Percentiles rank a stretch among this genome's conserved stretches.
Conservation (phyloP, 2,329 filamentous ascomycete genomes). For the Aspergillus tamarii region DNA sequence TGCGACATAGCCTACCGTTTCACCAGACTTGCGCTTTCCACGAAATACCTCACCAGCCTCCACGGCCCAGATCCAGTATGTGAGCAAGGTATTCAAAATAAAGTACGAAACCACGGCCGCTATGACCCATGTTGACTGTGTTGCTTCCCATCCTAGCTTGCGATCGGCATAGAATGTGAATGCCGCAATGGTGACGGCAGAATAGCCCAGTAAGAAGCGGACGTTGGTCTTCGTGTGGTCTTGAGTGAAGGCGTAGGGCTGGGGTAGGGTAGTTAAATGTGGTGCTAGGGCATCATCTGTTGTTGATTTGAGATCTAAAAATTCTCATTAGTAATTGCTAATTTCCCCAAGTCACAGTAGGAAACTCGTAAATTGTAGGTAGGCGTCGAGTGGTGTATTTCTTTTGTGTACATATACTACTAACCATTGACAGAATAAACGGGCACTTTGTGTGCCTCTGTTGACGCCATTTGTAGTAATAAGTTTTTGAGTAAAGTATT, state of each 20-base stretch:
- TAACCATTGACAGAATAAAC: constrained; percentile 51
- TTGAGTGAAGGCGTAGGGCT: constrained; percentile 68
- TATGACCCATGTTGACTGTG: constrained; percentile 75
- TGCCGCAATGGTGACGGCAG: constrained; percentile 76
- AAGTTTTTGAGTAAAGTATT: background rate
- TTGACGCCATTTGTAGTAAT: constrained; percentile 28
- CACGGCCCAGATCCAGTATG: constrained; percentile 80
- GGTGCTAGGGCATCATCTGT: constrained; percentile 92
- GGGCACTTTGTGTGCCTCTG: constrained; percentile 43
- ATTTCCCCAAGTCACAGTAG: background rate
- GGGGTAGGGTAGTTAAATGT: constrained; percentile 84
- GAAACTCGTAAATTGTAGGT: background rate
- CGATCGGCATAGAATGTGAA: constrained; percentile 91
- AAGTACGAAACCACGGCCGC: constrained; percentile 80
- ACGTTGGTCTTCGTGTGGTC: constrained; percentile 80
- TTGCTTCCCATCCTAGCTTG: constrained; percentile 83
- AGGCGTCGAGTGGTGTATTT: constrained; percentile 10
- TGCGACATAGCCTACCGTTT: constrained; percentile 52
- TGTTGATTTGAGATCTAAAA: constrained; percentile 88
- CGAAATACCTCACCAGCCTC: constrained; percentile 83
- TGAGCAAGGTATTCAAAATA: constrained; percentile 74
- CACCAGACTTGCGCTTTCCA: constrained; percentile 70
- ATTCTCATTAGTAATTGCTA: background rate
- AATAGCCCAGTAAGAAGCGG: constrained; percentile 80
- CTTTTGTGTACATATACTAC: constrained; percentile 17